Base-by-base conservation (phyloP, 192 early-diverging fungal species). In the Podila verticillata region DNA sequence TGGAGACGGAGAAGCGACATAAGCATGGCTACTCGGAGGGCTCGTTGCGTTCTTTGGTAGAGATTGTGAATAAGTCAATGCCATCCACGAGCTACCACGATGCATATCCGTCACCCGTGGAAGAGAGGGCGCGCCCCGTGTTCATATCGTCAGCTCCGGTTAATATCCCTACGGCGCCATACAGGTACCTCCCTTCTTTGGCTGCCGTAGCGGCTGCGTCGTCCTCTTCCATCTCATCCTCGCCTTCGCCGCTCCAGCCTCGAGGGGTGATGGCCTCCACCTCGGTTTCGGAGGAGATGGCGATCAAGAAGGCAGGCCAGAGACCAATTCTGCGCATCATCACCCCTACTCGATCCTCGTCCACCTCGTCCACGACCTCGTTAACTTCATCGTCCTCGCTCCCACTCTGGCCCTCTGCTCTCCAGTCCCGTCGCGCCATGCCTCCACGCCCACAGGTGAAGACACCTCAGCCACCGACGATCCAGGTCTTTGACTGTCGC, bases 401-500 rank as follows among this genome's bases (percentile, higher is more conserved):
- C 17, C 61, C 72, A 59, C 57, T 56, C 44, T 74, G 59, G 72
- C 48, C 57, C 29, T 49, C 66, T 12, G 61, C 24, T 36, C 36
- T 54, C 39, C 66, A 29, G 19, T 35, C 69, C 7, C 72, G 57
- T 59, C 73, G 24, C 24, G 19, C 60, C 3, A 44, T 49, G 5
- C 47, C 28, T 10, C 44, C 63, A 20, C 44, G 47, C 20, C 47
- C 44, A 7, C 19, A 58, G 28, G 12, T 57, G 48, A n/a, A 34
- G 69, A 28, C 17, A 34, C 12, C 57, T 73, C 4, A 78, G 65
- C 15, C 64, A 6, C 77, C 70, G 0, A 65, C 62, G 8, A 57
- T 88, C 0, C 85, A 88, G 39, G 84, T 88, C 15, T 74, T 86
- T 61, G 87, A 88, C 47, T 88, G 87, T 61, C 63, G 74, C 12